Conservation (phyloP, 75 land plant species). For the Cupressus sempervirens region DNA sequence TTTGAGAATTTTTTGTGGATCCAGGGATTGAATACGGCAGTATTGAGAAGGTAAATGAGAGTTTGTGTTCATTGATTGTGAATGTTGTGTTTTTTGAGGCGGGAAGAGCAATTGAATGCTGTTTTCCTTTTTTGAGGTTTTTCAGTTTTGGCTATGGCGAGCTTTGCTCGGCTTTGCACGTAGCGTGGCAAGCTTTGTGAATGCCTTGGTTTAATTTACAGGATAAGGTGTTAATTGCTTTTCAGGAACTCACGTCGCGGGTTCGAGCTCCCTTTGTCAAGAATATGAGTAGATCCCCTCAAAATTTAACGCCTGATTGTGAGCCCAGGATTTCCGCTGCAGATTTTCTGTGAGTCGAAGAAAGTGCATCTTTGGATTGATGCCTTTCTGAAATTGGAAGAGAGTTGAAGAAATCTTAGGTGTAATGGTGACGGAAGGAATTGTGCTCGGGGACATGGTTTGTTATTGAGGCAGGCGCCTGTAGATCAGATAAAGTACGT, state of each 20-base stretch:
- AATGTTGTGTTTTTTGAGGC: neutral
- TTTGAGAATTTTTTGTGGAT: neutral
- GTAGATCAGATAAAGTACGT: neutral
- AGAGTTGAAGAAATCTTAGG: neutral
- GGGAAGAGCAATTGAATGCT: constrained; percentile 6
- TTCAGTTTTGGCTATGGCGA: neutral
- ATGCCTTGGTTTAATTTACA: neutral
- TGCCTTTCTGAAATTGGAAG: neutral
- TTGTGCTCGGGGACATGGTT: neutral
- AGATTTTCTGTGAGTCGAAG: neutral
- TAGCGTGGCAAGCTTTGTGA: neutral
- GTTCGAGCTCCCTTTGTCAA: constrained; percentile 8
- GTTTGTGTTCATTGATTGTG: constrained; percentile 1
- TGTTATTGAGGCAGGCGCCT: neutral
- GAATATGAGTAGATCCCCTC: neutral
- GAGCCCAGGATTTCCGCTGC: neutral
- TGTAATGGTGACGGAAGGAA: neutral
- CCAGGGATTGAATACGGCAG: neutral
- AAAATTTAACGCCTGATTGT: neutral
- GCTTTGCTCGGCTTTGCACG: neutral
- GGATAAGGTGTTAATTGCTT: neutral
- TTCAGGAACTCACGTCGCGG: neutral
- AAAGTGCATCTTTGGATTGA: neutral
- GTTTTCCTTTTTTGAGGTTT: neutral
- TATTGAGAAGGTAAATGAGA: neutral